Base-by-base conservation (phyloP, 495 filamentous ascomycete genomes). In the Penicillium cinerascens region DNA sequence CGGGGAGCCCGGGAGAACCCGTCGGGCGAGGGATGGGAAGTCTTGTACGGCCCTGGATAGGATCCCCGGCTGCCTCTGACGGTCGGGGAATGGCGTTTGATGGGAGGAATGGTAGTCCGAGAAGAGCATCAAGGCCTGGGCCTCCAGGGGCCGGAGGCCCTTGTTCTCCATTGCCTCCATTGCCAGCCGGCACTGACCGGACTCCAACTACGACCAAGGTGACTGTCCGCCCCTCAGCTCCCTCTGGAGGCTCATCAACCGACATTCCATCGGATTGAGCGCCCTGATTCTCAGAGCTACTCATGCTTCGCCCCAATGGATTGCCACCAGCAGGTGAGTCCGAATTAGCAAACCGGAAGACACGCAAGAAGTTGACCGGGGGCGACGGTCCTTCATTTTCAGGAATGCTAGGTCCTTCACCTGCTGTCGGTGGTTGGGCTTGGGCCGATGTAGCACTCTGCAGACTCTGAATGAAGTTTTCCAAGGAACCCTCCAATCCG, bases 121-220 rank as follows among this genome's bases (percentile, higher is more conserved):
- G 67, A 21, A 79, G 58, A 39, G 77, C 69, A 64, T 79, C 76
- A 16, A 79, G 52, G 21, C 71, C 72, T n/a, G 64, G 62, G 7
- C 67, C 67, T 16, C 65, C 70, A 18, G 69, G 60, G n/a, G 52
- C 67, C 42, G 63, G 71, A 55, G 61, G 63, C 50, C 64, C 81
- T 60, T 68, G 80, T 42, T 73, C 82, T 41, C 64, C 64, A 22
- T 67, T 63, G 13, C 70, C 56, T 38, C 70, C 72, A 47, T 70
- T 78, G 39, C 77, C 72, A 13, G 83, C 75, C n/a, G 81, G 80
- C 29, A 88, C 84, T 10, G 85, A 87, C 23, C 86, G 76, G 37
- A 90, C 87, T 9, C 87, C 87, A 39, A 90, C 86, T 36, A 89
- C 80, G 26, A 87, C 84, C 46, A 87, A 74, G 6, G 84, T 85